Conservation (phyloP, 2,329 filamentous ascomycete genomes). For the Aspergillus pseudoterreus region DNA sequence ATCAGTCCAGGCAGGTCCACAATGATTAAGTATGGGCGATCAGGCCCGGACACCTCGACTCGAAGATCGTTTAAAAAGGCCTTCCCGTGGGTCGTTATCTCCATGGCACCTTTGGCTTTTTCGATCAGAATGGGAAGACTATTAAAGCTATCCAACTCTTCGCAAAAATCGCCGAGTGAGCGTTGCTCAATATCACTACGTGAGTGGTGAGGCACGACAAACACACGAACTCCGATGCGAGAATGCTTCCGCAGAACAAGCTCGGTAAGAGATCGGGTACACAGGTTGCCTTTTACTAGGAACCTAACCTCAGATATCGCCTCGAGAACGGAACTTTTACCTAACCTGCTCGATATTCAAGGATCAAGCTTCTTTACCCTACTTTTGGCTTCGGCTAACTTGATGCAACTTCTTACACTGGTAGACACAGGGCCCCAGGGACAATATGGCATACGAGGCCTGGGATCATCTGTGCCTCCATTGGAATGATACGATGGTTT, state of each 20-base stretch:
- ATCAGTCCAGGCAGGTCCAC: conserved; percentile 61
- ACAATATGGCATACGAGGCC: too few relatives aligned
- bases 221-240: conserved; percentile 15
- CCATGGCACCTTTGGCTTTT: conserved; percentile 23
- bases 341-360: too few relatives aligned
- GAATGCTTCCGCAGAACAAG: conserved; percentile 47
- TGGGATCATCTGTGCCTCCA: too few relatives aligned
- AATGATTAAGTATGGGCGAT: conserved; percentile 58
- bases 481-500: too few relatives aligned
- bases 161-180: conserved; percentile 12
- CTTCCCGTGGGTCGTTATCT: conserved; percentile 20
- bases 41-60: conserved; percentile 57
- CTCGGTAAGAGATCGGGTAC: conserved; percentile 61
- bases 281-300: conserved; percentile 57
- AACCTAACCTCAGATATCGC: conserved; percentile 62
- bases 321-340: conserved; percentile 60
- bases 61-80: conserved; percentile 50
- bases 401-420: too few relatives aligned
- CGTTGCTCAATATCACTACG: conserved; percentile 16
- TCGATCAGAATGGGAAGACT: conserved; percentile 18
- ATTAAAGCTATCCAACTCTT: conserved; percentile 16
- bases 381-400: too few relatives aligned
- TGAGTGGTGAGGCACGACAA: conserved; percentile 39
- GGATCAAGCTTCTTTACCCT: too few relatives aligned
- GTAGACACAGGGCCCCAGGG: too few relatives aligned